phyloP scores from a whole-genome alignment of 768 basidiomycete genomes.

The Suillus weaverae region DNA sequence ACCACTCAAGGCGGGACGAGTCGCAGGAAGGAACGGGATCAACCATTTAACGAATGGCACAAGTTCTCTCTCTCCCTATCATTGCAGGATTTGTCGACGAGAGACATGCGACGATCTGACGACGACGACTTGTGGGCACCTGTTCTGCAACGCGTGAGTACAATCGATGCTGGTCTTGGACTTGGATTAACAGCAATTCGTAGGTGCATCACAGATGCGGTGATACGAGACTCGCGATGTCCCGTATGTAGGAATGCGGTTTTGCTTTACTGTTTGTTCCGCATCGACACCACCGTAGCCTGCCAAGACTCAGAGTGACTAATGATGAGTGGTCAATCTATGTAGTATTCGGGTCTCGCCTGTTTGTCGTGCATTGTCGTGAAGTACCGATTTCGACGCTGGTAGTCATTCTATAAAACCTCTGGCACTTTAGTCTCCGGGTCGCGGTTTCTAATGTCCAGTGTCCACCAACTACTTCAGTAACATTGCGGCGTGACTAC shows the following conservation, averaged over 20 bases:
- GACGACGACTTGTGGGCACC: slow-evolving; percentile 63
- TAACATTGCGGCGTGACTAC: neutral
- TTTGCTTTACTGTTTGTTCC: slow-evolving; percentile 56
- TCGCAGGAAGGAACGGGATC: neutral
- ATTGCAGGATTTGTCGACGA: slow-evolving; percentile 51
- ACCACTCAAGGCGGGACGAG: slow-evolving; percentile 24
- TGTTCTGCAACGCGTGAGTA: slow-evolving; percentile 57
- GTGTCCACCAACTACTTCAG: neutral
- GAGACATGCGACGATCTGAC: slow-evolving; percentile 55
- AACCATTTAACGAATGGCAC: neutral
- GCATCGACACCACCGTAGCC: slow-evolving; percentile 38
- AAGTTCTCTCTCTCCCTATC: slow-evolving; percentile 25
- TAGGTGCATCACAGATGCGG: slow-evolving; percentile 55
- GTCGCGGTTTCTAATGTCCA: no score
- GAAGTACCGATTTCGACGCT: neutral
- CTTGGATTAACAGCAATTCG: neutral
- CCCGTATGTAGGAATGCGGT: slow-evolving; percentile 54
- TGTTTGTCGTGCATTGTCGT: neutral
- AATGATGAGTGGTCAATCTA: neutral
- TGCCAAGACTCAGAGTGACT: slow-evolving; percentile 18
- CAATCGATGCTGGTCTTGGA: slow-evolving; percentile 6
- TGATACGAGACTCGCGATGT: slow-evolving; percentile 48
- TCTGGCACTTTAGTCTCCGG: no score
- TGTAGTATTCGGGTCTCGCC: neutral
- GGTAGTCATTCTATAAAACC: neutral